A percentile compares a stretch with the other conserved stretches of the same genome.
These are phyloP conservation scores for Conringia planisiliqua DNA, from an alignment of 345 rosid species.

Conservation along the genomic window DNA sequence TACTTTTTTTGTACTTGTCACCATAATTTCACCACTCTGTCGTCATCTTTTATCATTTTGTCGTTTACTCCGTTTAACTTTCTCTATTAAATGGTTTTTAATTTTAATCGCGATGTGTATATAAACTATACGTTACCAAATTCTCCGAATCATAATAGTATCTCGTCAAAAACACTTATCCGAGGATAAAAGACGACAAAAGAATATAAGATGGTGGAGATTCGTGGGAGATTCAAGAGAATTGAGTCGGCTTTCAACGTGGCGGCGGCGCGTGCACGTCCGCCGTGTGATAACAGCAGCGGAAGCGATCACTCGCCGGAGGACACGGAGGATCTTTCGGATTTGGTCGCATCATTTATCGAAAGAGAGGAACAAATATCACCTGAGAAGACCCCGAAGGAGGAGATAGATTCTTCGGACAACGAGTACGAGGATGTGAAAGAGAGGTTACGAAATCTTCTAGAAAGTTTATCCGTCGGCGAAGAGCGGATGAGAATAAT, in stretches of 20 bases:
- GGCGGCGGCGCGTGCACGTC: slow-evolving; percentile 21
- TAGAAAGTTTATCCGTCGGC: slow-evolving; percentile 18
- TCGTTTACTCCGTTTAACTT: slow-evolving; percentile 17
- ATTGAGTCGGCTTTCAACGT: slow-evolving; percentile 44
- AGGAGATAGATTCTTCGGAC: background rate
- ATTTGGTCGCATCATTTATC: slow-evolving; percentile 67
- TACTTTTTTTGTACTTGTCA: slow-evolving; percentile 3
- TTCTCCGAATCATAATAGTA: background rate
- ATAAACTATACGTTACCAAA: slow-evolving; percentile 13
- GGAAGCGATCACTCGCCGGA: slow-evolving; percentile 62
- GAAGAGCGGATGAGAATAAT: slow-evolving; percentile 34
- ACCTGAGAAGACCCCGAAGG: background rate
- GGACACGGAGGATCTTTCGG: slow-evolving; percentile 46
- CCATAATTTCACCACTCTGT: slow-evolving; percentile 34
- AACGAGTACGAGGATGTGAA: slow-evolving; percentile 43
- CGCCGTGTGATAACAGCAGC: slow-evolving; percentile 60
- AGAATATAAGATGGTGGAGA: slow-evolving; percentile 31
- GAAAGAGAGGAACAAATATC: slow-evolving; percentile 42
- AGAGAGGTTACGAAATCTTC: slow-evolving; percentile 33
- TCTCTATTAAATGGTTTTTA: background rate
- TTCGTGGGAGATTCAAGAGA: slow-evolving; percentile 38
- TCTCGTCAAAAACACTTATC: background rate
- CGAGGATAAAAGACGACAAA: background rate
- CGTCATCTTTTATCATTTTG: slow-evolving; percentile 20
- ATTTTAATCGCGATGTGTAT: background rate